Conservation (phyloP, 768 basidiomycete genomes). For the Tubosaeta brunneosetosa region DNA sequence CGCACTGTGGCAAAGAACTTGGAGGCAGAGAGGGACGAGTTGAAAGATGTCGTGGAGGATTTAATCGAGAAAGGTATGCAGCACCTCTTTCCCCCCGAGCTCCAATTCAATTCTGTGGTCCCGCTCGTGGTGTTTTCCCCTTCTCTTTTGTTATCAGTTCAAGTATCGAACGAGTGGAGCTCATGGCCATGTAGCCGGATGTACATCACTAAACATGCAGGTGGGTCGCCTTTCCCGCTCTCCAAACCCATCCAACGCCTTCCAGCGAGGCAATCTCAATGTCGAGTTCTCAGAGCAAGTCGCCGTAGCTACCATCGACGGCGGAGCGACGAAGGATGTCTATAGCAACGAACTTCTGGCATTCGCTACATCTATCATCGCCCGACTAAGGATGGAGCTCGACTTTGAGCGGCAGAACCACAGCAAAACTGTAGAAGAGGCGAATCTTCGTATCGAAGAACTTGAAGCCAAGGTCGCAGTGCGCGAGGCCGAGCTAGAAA, state of each 20-base stretch:
- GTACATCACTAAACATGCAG: conserved; percentile 36
- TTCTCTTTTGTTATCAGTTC: conserved; percentile 31
- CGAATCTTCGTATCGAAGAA: conserved; percentile 38
- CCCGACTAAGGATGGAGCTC: conserved; percentile 39
- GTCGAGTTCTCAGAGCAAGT: conserved; percentile 19
- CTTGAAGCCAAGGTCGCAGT: conserved; percentile 53
- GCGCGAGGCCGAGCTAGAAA: conserved; percentile 53
- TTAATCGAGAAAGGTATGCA: conserved; percentile 58
- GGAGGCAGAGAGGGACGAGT: conserved; percentile 48
- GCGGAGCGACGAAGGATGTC: neutral
- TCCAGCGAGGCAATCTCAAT: conserved; percentile 20
- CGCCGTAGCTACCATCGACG: neutral
- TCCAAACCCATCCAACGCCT: conserved; percentile 11
- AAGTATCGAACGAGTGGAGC: conserved; percentile 41
- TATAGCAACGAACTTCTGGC: conserved; percentile 30
- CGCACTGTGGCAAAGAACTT: conserved; percentile 27
- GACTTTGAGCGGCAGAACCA: conserved; percentile 44
- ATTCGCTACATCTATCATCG: conserved; percentile 44
- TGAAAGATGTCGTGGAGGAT: conserved; percentile 48
- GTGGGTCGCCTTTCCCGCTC: conserved; percentile 31
- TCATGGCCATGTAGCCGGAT: conserved; percentile 46
- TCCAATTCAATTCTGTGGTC: conserved; percentile 1
- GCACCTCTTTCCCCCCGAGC: neutral
- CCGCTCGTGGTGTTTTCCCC: neutral
- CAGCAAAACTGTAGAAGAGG: conserved; percentile 33